A percentile compares a stretch with the other conserved stretches of the same genome.
phyloP scores from a whole-genome alignment of 2,329 filamentous ascomycete species.

The Endothia cerciana region DNA sequence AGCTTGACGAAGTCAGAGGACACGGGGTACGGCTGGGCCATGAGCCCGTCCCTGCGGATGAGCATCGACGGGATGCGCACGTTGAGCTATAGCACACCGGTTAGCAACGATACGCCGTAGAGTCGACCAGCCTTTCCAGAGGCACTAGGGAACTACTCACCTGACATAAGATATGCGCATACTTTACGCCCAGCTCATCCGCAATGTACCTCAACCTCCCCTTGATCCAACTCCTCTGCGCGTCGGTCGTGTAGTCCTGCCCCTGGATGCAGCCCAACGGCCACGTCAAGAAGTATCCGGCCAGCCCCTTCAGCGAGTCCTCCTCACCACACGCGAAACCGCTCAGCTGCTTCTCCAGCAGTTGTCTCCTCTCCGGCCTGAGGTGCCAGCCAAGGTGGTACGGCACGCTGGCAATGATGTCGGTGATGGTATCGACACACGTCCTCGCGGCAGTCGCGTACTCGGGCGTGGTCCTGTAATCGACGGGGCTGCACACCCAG shows the following conservation, averaged over 20 bases:
- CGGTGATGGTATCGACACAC: slow-evolving; percentile 57
- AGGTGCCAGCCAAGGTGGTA: slow-evolving; percentile 64
- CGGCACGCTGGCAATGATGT: slow-evolving; percentile 65
- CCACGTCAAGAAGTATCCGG: slow-evolving; percentile 64
- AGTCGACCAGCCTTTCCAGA: too few relatives aligned
- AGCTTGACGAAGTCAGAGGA: slow-evolving; percentile 51
- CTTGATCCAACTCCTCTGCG: slow-evolving; percentile 58
- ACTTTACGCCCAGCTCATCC: slow-evolving; percentile 60
- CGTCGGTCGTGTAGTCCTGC: slow-evolving; percentile 63
- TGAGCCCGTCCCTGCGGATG: slow-evolving; percentile 57
- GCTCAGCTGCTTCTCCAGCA: slow-evolving; percentile 45
- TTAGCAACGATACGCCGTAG: not conserved
- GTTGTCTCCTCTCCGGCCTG: slow-evolving; percentile 43
- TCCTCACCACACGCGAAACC: slow-evolving; percentile 56
- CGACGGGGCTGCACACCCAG: slow-evolving; percentile 62
- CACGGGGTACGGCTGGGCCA: slow-evolving; percentile 48
- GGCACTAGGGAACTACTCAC: slow-evolving; percentile 38
- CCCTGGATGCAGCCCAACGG: slow-evolving; percentile 57
- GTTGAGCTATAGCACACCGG: slow-evolving; percentile 47
- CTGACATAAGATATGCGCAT: slow-evolving; percentile 58
- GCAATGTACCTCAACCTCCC: slow-evolving; percentile 60
- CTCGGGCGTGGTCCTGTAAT: slow-evolving; percentile 66
- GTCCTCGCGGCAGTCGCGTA: slow-evolving; percentile 59
- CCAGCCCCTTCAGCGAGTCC: slow-evolving; percentile 55
- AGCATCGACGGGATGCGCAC: slow-evolving; percentile 66